Evolutionary conservation across 1,284 basidiomycete genomes (phyloP), one percentile per base, ranked within the genome.

Genomic region (Mycena sp.): DNA sequence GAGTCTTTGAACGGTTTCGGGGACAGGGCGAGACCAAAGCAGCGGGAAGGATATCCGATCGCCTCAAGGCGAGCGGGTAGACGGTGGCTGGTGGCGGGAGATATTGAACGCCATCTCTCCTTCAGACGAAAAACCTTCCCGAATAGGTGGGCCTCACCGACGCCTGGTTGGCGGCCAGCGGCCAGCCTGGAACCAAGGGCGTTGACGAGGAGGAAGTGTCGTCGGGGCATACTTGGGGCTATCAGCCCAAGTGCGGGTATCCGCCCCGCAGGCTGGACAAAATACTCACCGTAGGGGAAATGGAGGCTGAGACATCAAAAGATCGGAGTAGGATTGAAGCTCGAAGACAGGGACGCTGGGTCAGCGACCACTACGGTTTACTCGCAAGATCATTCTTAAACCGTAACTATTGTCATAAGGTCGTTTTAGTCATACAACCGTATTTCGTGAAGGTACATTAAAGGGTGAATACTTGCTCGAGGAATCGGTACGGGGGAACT

Each of bases 71-170:
- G 16, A 11, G 44, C 16, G 53, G 12, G 61, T 69, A 9, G 53
- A 64, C n/a, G 70, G 65, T 11, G 72, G 72, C 32, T 73, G 10
- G 72, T 72, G 1, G 71, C 65, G 7, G 72, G 72, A 9, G 72
- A 73, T 46, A 73, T 73, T n/a, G 72, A 73, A 72, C 48, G 35
- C 57, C 23, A 72, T 73, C 16, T 59, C 65, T 23, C 58, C 64
- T 2, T 54, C 52, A 7, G 71, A 72, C 45, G 26, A 35, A 17
- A 26, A 57, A 58, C 21, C 53, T 69, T 6, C 69, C 70, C 2
- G 63, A 64, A 40, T 19, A 19, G 11, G 37, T 67, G 1, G 71
- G 69, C 29, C 56, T 71, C 17, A 30, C 40, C 12, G 72, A 73
- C 50, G 68, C 66, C 16, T 72, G 70, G 72, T 37, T 53, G 16